These are phyloP conservation scores for Lactarius hatsudake DNA, from an alignment of 768 basidiomycete genomes.

Conservation along the genomic window DNA sequence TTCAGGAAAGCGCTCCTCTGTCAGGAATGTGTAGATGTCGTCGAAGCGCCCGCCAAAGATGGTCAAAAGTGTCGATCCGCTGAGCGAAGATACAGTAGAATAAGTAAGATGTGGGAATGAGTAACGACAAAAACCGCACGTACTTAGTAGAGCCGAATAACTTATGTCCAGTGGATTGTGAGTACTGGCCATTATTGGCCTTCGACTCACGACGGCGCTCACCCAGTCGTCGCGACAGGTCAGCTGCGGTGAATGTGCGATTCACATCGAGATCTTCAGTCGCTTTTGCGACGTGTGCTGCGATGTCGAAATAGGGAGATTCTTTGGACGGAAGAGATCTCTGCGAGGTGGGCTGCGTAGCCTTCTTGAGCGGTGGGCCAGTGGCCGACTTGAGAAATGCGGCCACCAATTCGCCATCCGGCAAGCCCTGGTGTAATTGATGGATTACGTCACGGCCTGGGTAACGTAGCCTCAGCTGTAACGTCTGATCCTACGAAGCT, in stretches of 20 bases:
- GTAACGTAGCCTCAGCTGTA: not conserved
- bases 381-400: constrained; percentile 58
- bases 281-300: constrained; percentile 6
- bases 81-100: constrained; percentile 28
- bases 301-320: constrained; percentile 13
- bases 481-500: not conserved
- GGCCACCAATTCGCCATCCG: constrained; percentile 46
- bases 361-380: constrained; percentile 43
- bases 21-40: constrained; percentile 53
- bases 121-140: constrained; percentile 28
- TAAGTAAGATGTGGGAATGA: not conserved
- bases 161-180: constrained; percentile 49
- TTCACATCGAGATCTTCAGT: constrained; percentile 19
- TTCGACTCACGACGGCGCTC: constrained; percentile 60
- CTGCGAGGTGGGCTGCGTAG: not conserved
- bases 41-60: constrained; percentile 65
- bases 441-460: constrained; percentile 52
- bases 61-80: constrained; percentile 59
- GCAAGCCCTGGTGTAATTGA: constrained; percentile 53
- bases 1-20: constrained; percentile 66
- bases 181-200: constrained; percentile 54
- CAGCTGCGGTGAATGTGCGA: constrained; percentile 48
- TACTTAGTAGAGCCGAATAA: constrained; percentile 69
- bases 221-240: constrained; percentile 55
- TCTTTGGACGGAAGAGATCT: constrained; percentile 1